Evolutionary conservation across 768 basidiomycete species (phyloP), one percentile per base, ranked within the genome.

Genomic region (Rhizopogon roseolus): DNA sequence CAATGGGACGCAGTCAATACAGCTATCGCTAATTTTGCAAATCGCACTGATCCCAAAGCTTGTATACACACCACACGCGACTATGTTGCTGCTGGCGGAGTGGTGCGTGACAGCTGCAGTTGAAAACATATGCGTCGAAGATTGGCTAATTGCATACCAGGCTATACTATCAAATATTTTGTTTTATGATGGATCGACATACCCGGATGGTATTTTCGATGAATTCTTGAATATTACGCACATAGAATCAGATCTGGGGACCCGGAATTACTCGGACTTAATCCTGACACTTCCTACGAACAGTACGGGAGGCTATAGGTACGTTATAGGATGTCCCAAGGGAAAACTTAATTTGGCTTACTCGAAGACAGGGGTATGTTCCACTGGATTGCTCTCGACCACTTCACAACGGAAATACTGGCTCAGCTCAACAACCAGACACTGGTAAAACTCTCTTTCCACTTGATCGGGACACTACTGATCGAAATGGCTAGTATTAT

Each of bases 101-200:
- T 79, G 50, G 70, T 52, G 17, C 53, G 28, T 41, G 1, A 22
- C 19, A 10, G 37, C 29, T 32, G 3, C 28, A 1, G 28, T 29
- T 8, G 29, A 32, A 32, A 10, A 10, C 7, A 8, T 32, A 29
- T 29, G 29, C 9, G 9, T 10, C 29, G 9, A 32, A 10, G 8
- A 32, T 39, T 44, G 22, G 40, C 38, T 62, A 56, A 39, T 16
- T 19, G 49, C 8, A 32, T 52, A 4, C 7, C 38, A 60, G 65
- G 52, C 49, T 38, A 29, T 61, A 34, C 53, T 54, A 46, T 63
- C 66, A 54, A 64, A 70, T 6, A 51, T 80, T 4, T 49, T 86
- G 27, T 87, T 86, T 65, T 86, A 87, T 58, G 79, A 86, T 58
- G 79, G 57, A 0, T 81, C 66, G 22, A 42, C 56, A n/a, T 63